Conservation (phyloP, 129 eudicot species). For the Lactuca saligna region DNA sequence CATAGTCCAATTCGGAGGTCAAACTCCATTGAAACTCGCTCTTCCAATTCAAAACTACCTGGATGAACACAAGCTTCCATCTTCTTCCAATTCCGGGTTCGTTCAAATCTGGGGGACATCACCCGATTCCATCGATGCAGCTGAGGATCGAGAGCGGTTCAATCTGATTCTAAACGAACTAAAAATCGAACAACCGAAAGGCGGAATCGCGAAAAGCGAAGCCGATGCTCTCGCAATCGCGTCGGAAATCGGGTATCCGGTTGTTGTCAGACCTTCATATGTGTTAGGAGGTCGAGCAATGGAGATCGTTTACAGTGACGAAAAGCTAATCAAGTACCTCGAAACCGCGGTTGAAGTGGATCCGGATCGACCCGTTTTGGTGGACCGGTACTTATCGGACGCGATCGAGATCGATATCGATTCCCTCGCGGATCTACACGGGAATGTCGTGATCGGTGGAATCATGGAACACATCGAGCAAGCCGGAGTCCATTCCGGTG, state of each 20-base stretch:
- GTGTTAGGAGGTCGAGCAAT: slow-evolving; percentile 96
- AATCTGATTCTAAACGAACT: slow-evolving; percentile 80
- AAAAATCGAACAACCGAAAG: slow-evolving; percentile 86
- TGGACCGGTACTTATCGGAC: slow-evolving; percentile 76
- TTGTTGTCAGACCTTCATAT: slow-evolving; percentile 93
- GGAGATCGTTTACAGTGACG: slow-evolving; percentile 96
- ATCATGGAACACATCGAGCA: slow-evolving; percentile 99
- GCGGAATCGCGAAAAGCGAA: slow-evolving; percentile 94
- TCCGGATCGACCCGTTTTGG: slow-evolving; percentile 86
- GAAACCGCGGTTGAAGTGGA: slow-evolving; percentile 92
- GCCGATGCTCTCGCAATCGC: slow-evolving; percentile 89
- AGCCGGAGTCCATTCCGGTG: slow-evolving; percentile 98
- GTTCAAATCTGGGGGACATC: slow-evolving; percentile 98
- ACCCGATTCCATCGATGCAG: slow-evolving; percentile 97
- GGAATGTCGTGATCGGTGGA: slow-evolving; percentile 96
- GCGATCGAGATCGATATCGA: slow-evolving; percentile 93
- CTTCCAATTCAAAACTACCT: slow-evolving; percentile 78
- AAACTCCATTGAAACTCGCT: slow-evolving; percentile 87
- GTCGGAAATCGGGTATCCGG: slow-evolving; percentile 86
- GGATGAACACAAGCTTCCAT: slow-evolving; percentile 59
- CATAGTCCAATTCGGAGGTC: slow-evolving; percentile 97
- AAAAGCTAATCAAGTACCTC: slow-evolving; percentile 65
- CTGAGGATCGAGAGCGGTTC: slow-evolving; percentile 94
- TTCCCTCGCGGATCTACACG: slow-evolving; percentile 78
- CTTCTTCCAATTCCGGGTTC: slow-evolving; percentile 60